Evolutionary conservation across 179 eudicot species (phyloP).

Genomic region (Nepenthes alata): DNA sequence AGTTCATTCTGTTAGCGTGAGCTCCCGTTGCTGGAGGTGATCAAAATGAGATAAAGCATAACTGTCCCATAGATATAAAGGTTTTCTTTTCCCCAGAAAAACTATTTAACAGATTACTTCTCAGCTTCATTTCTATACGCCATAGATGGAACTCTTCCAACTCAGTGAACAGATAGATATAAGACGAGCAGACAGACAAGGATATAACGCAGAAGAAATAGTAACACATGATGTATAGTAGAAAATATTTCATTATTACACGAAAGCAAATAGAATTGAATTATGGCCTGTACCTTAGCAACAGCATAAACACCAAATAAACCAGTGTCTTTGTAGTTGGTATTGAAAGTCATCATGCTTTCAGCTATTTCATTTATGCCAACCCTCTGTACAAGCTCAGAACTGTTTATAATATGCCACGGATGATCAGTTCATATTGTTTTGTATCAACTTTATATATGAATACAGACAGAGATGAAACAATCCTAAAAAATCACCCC

Average conservation of each 20-base stretch:
- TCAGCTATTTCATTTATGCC: constrained; percentile 34
- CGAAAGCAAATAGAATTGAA: not conserved
- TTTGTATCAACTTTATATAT: not conserved
- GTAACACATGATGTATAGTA: too few relatives aligned
- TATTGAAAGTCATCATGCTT: constrained; percentile 41
- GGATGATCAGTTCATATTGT: not conserved
- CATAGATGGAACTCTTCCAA: too few relatives aligned
- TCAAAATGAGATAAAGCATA: too few relatives aligned
- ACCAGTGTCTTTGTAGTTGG: constrained; percentile 44
- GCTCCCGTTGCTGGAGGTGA: too few relatives aligned
- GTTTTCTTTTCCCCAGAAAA: too few relatives aligned
- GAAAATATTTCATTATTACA: not conserved
- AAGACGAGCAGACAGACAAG: too few relatives aligned
- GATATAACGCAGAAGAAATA: too few relatives aligned
- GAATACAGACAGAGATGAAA: not conserved
- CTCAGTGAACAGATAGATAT: too few relatives aligned
- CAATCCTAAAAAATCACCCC: constrained; percentile 29
- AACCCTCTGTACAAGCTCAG: constrained; percentile 37
- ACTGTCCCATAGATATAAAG: too few relatives aligned
- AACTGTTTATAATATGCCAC: constrained; percentile 12
- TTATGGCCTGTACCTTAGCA: constrained; percentile 27
- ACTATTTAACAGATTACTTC: too few relatives aligned
- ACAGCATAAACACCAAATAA: constrained; percentile 43
- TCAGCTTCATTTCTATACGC: too few relatives aligned
- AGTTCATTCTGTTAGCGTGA: too few relatives aligned